phyloP scores from a whole-genome alignment of 805 yeast species.

The Candida pseudofarinosa region DNA sequence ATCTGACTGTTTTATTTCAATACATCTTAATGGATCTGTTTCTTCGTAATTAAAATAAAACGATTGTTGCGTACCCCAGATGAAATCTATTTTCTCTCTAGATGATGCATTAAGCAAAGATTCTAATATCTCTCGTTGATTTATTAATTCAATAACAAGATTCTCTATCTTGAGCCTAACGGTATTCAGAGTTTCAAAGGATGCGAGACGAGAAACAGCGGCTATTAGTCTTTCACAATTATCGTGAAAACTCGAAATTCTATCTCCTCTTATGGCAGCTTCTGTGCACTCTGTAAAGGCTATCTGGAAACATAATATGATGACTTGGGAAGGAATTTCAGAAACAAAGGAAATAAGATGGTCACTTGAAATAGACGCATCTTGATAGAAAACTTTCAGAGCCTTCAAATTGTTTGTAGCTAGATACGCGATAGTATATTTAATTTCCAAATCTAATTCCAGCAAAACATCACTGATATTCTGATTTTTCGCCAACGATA shows the following conservation, averaged over 20 bases:
- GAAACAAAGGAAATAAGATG: slow-evolving; percentile 27
- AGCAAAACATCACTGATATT: slow-evolving; percentile 60
- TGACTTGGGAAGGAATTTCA: slow-evolving; percentile 52
- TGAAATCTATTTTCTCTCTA: slow-evolving; percentile 13
- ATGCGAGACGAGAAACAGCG: slow-evolving; percentile 23
- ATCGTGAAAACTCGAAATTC: slow-evolving; percentile 2
- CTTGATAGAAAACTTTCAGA: slow-evolving; percentile 4
- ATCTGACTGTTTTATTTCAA: slow-evolving; percentile 51
- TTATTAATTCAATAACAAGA: slow-evolving; percentile 64
- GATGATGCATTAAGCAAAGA: slow-evolving; percentile 10
- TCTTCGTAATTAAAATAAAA: slow-evolving; percentile 33
- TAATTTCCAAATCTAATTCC: slow-evolving; percentile 52
- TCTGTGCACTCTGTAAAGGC: slow-evolving; percentile 49
- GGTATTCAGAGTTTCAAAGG: slow-evolving; percentile 18
- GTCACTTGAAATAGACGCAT: background rate
- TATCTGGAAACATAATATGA: slow-evolving; percentile 52
- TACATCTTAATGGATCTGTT: slow-evolving; percentile 23
- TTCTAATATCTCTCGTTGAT: slow-evolving; percentile 44
- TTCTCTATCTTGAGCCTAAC: slow-evolving; percentile 49
- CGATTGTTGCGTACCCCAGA: slow-evolving; percentile 53
- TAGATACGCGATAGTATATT: slow-evolving; percentile 40
- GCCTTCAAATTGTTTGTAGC: slow-evolving; percentile 23
- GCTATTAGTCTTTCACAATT: slow-evolving; percentile 9
- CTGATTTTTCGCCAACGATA: slow-evolving; percentile 39
- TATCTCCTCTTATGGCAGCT: slow-evolving; percentile 9